Base-by-base conservation (phyloP, 2,329 filamentous ascomycete species). In the Cytospora piceae region DNA sequence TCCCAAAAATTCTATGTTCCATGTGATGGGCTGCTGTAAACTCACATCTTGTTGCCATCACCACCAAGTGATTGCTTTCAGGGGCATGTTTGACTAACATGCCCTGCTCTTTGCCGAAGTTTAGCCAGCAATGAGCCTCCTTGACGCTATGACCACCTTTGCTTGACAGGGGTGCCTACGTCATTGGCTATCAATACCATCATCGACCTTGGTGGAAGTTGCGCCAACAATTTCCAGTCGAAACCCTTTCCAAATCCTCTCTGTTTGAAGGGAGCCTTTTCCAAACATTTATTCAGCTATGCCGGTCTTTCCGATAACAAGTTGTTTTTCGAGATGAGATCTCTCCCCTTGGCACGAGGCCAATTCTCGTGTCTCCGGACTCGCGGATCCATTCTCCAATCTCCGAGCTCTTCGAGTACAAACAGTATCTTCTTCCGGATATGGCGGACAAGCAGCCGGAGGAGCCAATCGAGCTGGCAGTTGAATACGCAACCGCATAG, bases 301-400 rank as follows among this genome's bases (percentile, higher is more conserved):
- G 66, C 63, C 51, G 60, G 55, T 56, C 22, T 54, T 32, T 27
- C 32, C 32, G 8, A 34, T 20, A 54, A 17, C 12, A 46, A 24
- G 22, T 39, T 59, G 24, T 20, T 34, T 8, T 51, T 63, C 55
- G 60, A 54, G 58, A 68, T 68, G 66, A 68, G 66, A 63, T 53
- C 49, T 24, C 52, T 54, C 56, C 57, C 59, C 49, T n/a, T 54
- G 54, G 39, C 57, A 17, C 60, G 61, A 66, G 63, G 66, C 51
- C 60, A 55, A 24, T 46, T 55, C 63, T 68, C 52, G 39, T 42
- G 42, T 54, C 63, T 66, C 32, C 56, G 60, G 55, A 60, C 60
- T 15, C 59, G 58, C 52, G 58, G 31, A 49, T 56, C 42, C 52
- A 34, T 59, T 37, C 58, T 55, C 31, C 42, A 39, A 20, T 34